A percentile compares a stretch with the other conserved stretches of the same genome.
phyloP scores from a whole-genome alignment of 225 moss, liverwort and hornwort species.

The Bryoerythrophyllum caledonicum region DNA sequence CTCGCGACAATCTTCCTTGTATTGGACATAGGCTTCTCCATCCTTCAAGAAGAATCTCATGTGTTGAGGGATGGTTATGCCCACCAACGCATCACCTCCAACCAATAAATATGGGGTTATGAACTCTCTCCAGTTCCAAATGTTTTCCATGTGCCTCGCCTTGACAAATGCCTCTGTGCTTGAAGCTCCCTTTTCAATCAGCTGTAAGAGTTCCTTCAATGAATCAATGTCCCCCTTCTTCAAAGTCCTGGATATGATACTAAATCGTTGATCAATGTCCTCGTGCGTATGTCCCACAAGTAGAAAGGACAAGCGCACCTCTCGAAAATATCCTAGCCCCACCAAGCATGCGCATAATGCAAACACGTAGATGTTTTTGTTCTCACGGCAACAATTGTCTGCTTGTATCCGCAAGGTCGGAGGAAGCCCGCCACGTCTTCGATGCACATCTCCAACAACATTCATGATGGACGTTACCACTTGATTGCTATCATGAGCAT shows the following conservation, averaged over 20 bases:
- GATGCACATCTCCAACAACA: background rate
- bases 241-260: background rate
- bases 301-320: background rate
- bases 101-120: background rate
- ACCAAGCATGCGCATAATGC: background rate
- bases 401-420: background rate
- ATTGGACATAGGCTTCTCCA: background rate
- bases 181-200: background rate
- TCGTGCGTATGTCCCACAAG: background rate
- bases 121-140: background rate
- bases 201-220: background rate
- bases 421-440: background rate
- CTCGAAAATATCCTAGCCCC: background rate
- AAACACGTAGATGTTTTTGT: background rate
- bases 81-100: background rate
- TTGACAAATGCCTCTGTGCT: background rate
- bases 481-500: background rate
- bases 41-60: background rate
- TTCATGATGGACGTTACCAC: background rate
- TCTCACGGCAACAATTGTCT: background rate
- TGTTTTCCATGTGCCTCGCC: background rate
- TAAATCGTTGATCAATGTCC: background rate
- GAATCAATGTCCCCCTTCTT: background rate
- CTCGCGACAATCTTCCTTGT: background rate
- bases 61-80: background rate